phyloP scores from a whole-genome alignment of 371 early-diverging fungal genomes.

The Mucor saturninus region DNA sequence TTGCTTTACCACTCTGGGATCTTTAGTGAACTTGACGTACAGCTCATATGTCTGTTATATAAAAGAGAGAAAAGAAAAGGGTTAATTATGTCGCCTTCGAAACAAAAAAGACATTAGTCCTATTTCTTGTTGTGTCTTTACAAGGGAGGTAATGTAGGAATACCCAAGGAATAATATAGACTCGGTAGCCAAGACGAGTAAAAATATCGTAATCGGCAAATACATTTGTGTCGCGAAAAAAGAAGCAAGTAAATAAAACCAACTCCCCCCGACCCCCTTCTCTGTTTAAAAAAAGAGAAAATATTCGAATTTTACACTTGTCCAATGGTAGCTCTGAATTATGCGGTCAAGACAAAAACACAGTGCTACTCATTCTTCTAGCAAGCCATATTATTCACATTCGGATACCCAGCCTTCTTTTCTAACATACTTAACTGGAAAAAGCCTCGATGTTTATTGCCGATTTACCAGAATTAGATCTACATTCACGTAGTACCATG shows the following conservation, averaged over 20 bases:
- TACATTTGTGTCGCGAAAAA: conserved; percentile 37
- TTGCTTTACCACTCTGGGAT: conserved; percentile 53
- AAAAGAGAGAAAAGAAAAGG: not conserved
- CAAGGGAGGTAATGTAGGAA: conserved; percentile 57
- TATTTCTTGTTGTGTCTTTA: conserved; percentile 18
- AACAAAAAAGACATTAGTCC: not conserved
- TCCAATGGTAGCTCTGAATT: no score
- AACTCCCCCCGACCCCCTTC: no score
- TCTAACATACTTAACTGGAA: no score
- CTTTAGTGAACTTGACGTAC: conserved; percentile 50
- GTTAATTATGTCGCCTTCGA: not conserved
- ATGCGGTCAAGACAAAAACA: no score
- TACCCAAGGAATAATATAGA: conserved; percentile 61
- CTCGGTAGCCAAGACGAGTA: conserved; percentile 62
- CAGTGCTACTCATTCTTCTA: no score
- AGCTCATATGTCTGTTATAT: conserved; percentile 52
- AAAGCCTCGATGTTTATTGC: no score
- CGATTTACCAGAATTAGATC: no score
- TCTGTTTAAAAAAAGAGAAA: no score
- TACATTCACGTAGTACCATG: no score
- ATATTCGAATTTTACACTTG: no score
- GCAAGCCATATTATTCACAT: no score
- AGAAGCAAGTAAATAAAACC: not conserved
- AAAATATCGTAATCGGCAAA: conserved; percentile 54
- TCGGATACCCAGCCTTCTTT: no score